These are phyloP conservation scores for Hortaea sp. DNA, from an alignment of 2,329 filamentous ascomycete species.

Conservation along the genomic window DNA sequence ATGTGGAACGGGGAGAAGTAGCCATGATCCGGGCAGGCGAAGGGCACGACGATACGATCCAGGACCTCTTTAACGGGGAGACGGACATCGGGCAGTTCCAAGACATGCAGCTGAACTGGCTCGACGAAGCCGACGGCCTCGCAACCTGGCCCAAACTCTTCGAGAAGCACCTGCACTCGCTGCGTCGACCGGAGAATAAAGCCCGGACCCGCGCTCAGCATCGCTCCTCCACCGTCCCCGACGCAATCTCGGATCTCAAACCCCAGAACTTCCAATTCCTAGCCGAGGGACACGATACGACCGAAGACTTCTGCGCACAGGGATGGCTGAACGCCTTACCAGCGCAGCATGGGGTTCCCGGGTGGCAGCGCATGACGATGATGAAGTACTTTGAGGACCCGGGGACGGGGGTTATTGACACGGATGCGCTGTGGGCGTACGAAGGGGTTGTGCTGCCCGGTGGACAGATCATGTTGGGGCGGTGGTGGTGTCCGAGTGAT, in stretches of 20 bases:
- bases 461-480: constrained; percentile 36
- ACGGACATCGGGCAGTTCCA: constrained; percentile 20
- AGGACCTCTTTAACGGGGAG: constrained; percentile 26
- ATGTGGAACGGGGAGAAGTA: constrained; percentile 25
- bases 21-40: constrained; percentile 13
- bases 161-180: constrained; percentile 30
- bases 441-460: constrained; percentile 41
- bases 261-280: constrained; percentile 25
- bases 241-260: constrained; percentile 2
- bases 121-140: constrained; percentile 10
- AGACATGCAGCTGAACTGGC: constrained; percentile 16
- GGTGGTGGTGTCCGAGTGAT: constrained; percentile 36
- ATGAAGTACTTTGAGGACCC: constrained; percentile 40
- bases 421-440: constrained; percentile 36
- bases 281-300: constrained; percentile 29
- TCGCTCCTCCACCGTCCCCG: constrained; percentile 4
- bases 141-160: constrained; percentile 31
- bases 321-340: constrained; percentile 44
- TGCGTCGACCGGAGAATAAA: constrained; percentile 13
- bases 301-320: constrained; percentile 22
- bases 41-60: constrained; percentile 8
- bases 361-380: constrained; percentile 46
- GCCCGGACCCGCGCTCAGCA: constrained; percentile 26
- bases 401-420: constrained; percentile 14
- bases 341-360: constrained; percentile 38